Base-by-base conservation (phyloP, 2,329 filamentous ascomycete genomes). In the Hymenoscyphus albidus region DNA sequence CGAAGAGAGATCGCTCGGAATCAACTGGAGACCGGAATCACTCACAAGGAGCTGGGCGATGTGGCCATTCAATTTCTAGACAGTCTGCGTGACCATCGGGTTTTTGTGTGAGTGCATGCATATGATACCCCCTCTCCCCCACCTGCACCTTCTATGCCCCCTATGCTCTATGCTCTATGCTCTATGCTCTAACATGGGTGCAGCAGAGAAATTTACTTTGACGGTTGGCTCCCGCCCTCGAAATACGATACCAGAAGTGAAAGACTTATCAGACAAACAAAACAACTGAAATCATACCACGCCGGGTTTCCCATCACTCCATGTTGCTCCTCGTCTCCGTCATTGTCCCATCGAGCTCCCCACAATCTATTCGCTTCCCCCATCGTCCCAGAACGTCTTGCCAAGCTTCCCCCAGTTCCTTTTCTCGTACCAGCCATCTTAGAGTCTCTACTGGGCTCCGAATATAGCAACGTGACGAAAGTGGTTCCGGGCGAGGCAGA, bases 401-500 rank as follows among this genome's bases (percentile, higher is more conserved):
- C 72, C 31, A 76, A 72, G 61, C 68, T 81, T 74, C 79, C 64
- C 69, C 75, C 73, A 83, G 13, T 82, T 66, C 81, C 87, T 0
- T 96, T 97, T 68, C 83, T 96, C 44, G 89, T 97, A 0, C 87
- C 92, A 2, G 85, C 90, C 2, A 81, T 94, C 5, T 84, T 93
- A 58, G 92, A 97, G 67, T 84, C 86, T 5, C 77, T 97, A 27
- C 75, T 76, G n/a, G 65, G 70, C 0, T 84, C 77, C 1, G 74
- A 72, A 4, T 86, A 84, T 67, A 74, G 68, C 4, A 71, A 67
- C 65, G 73, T 81, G 56, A 80, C 79, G 9, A 77, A 80, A 31
- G 81, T 95, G 13, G 88, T 96, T 0, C 87, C 92, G 0, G 93
- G 91, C 0, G 94, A 98, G 77, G 94, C 94, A 1, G 94, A 98